Evolutionary conservation across 148 eudicot species (phyloP).

Genomic region (Suaeda aralocaspica): DNA sequence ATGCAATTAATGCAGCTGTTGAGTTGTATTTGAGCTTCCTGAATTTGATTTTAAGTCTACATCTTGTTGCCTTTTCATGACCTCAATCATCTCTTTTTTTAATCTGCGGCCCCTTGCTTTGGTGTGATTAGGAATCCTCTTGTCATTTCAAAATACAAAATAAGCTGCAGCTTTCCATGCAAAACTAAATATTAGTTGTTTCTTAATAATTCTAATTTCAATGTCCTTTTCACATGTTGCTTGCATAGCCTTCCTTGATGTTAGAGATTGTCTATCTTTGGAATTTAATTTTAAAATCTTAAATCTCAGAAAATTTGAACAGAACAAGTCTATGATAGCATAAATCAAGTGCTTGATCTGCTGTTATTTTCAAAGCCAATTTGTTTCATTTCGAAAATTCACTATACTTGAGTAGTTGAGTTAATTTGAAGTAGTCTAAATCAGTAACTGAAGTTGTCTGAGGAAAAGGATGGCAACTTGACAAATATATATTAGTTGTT

Average conservation of each 20-base stretch:
- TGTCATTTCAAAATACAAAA: neutral
- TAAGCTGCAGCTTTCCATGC: neutral
- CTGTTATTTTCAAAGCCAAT: neutral
- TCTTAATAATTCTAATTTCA: neutral
- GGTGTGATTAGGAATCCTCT: neutral
- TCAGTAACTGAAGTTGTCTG: constrained; percentile 1
- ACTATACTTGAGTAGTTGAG: neutral
- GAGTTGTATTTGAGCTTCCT: neutral
- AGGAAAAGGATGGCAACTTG: neutral
- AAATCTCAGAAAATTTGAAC: neutral
- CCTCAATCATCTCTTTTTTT: neutral
- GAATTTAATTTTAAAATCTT: neutral
- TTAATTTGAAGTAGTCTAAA: constrained; percentile 5
- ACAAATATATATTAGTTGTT: neutral
- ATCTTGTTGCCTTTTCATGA: neutral
- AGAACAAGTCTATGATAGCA: neutral
- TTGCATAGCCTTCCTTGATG: constrained; percentile 12
- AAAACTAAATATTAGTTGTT: neutral
- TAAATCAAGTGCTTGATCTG: neutral
- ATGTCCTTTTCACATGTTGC: constrained; percentile 11
- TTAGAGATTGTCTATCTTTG: constrained; percentile 1
- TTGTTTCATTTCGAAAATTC: neutral
- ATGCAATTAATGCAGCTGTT: neutral
- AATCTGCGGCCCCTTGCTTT: neutral
- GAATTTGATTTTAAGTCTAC: neutral